Conservation (phyloP, 352 stramenopile species). For the Thraustochytrium striatum region DNA sequence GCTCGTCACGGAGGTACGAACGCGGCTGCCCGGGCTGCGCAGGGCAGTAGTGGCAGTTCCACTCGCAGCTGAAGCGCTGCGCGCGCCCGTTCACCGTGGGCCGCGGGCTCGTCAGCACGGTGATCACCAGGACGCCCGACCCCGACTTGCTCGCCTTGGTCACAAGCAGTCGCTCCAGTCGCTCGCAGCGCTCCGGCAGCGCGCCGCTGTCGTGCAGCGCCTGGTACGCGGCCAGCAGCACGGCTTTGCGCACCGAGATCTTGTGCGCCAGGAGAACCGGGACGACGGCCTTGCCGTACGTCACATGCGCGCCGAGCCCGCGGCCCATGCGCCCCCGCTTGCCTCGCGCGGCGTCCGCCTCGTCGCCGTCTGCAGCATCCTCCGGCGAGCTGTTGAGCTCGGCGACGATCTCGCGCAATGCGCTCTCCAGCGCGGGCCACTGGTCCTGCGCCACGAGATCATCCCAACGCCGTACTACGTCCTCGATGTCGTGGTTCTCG, state of each 20-base stretch:
- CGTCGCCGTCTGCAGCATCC: neutral
- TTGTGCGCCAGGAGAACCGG: neutral
- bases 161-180: slow-evolving; percentile 69
- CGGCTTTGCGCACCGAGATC: neutral
- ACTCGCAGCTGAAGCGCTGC: slow-evolving; percentile 84
- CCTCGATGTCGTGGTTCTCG: slow-evolving; percentile 68
- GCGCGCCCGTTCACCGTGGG: slow-evolving; percentile 53
- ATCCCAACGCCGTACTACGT: slow-evolving; percentile 77
- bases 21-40: slow-evolving; percentile 82
- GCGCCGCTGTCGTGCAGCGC: neutral
- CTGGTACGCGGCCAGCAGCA: slow-evolving; percentile 17
- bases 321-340: neutral
- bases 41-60: slow-evolving; percentile 90
- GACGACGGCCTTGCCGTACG: slow-evolving; percentile 8
- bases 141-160: slow-evolving; percentile 82
- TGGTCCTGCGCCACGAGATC: slow-evolving; percentile 64
- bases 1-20: slow-evolving; percentile 86
- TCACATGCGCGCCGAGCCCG: neutral
- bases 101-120: slow-evolving; percentile 83
- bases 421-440: neutral
- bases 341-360: neutral
- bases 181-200: neutral
- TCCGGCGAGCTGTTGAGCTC: neutral
- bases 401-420: slow-evolving; percentile 14
- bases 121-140: slow-evolving; percentile 81